Base-by-base conservation (phyloP, 768 basidiomycete species). In the Leccinum truebloodii region DNA sequence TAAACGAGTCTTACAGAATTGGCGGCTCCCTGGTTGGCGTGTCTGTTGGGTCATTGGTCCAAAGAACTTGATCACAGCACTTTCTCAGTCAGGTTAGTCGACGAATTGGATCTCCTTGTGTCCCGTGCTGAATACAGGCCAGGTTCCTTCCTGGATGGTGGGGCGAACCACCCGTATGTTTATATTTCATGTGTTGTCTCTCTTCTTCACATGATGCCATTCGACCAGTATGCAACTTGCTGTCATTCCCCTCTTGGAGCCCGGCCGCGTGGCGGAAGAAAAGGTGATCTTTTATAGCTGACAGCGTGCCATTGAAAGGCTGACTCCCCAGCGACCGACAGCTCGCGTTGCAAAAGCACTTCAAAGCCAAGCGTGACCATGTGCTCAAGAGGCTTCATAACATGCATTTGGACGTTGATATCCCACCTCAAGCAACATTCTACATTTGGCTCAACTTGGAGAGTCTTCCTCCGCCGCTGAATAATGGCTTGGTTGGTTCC, bases 11-110 rank as follows among this genome's bases (percentile, higher is more conserved):
- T 24, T 39, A 65, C 69, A 97, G 90, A 95, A 95, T 75, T 96
- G 91, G 89, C 87, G 95, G 67, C 86, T 95, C 58, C 94, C 95
- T 9, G 95, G 95, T 16, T 98, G 94, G 94, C 84, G 95, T 64
- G 79, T 95, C 44, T 95, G 93, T 77, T 37, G 91, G 95, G 94
- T 97, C 34, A 71, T 96, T 22, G 95, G 94, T 1, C 95, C 95
- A 16, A 94, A 90, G 76, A 90, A 92, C 71, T 72, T 97, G 50
- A 81, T 97, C 65, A 87, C 88, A 8, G 95, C 95, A 1, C 83
- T 98, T 46, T 92, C 91, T n/a, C 95, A 98, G 70, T 90, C 94
- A 18, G 50, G 50, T 51, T 10, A 51, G 50, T 30, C 28, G 50
- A 51, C 14, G 52, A 30, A 51, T 51, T 51, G 18, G 28, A 30